A percentile compares a stretch with the other conserved stretches of the same genome.
phyloP scores from a whole-genome alignment of 257 asterid genomes.

The Coffea canephora region DNA sequence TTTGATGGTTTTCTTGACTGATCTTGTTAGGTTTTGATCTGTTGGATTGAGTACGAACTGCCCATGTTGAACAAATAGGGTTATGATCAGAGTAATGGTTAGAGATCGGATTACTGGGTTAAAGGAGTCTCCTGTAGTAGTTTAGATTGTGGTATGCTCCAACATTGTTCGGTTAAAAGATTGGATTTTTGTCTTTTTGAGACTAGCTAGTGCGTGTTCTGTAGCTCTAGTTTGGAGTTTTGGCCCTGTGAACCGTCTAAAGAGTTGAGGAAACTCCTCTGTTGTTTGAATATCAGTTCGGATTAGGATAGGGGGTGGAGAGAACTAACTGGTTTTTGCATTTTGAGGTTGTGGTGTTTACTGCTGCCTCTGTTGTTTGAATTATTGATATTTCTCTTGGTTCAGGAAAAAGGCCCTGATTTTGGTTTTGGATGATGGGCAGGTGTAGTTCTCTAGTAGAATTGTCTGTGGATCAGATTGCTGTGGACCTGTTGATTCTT shows the following conservation, averaged over 20 bases:
- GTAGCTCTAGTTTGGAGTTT: slow-evolving; percentile 20
- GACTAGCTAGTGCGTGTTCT: slow-evolving; percentile 21
- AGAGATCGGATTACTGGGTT: slow-evolving; percentile 2
- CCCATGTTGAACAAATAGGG: slow-evolving; percentile 16
- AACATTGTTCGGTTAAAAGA: slow-evolving; percentile 4
- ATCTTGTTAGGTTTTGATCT: slow-evolving; percentile 39
- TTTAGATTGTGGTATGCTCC: slow-evolving; percentile 19
- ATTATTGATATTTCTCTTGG: slow-evolving; percentile 20
- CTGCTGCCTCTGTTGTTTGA: slow-evolving; percentile 23
- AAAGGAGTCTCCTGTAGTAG: slow-evolving; percentile 18
- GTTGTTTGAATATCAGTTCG: slow-evolving; percentile 7
- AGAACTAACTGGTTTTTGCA: slow-evolving; percentile 25
- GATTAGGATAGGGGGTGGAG: slow-evolving; percentile 21
- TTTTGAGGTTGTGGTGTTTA: slow-evolving; percentile 25
- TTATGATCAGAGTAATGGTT: slow-evolving; percentile 23
- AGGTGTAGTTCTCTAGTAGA: slow-evolving; percentile 37
- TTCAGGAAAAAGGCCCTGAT: slow-evolving; percentile 33
- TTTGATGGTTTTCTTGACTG: slow-evolving; percentile 18
- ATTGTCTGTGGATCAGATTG: slow-evolving; percentile 32
- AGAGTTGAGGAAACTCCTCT: slow-evolving; percentile 6
- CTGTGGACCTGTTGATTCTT: slow-evolving; percentile 28
- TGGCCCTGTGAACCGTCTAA: slow-evolving; percentile 12
- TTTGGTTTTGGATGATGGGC: slow-evolving; percentile 39
- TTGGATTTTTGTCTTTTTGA: not conserved
- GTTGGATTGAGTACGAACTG: slow-evolving; percentile 21